Evolutionary conservation across 805 yeast species (phyloP).

Genomic region (Candida arabinofermentans): DNA sequence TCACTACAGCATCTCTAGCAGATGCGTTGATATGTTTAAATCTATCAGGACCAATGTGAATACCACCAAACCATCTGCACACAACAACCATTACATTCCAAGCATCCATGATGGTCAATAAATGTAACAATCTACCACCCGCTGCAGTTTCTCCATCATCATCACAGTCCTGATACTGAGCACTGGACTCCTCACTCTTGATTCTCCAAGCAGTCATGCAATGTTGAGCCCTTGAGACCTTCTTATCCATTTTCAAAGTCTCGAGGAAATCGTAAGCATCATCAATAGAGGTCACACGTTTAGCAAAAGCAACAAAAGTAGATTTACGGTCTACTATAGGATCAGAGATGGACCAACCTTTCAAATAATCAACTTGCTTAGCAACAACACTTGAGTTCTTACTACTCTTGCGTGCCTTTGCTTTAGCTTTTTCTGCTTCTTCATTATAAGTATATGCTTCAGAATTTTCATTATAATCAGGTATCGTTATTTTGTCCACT

Average conservation of each 20-base stretch:
- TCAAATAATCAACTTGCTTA: constrained; percentile 42
- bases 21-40: constrained; percentile 90
- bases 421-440: constrained; percentile 25
- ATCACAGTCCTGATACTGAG: constrained; percentile 77
- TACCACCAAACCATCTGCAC: constrained; percentile 91
- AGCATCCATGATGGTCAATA: constrained; percentile 69
- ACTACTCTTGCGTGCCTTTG: constrained; percentile 5
- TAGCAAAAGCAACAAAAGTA: constrained; percentile 75
- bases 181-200: constrained; percentile 43
- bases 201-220: constrained; percentile 89
- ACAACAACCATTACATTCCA: constrained; percentile 86
- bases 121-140: constrained; percentile 79
- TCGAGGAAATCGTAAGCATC: constrained; percentile 58
- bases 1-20: constrained; percentile 77
- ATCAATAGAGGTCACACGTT: constrained; percentile 55
- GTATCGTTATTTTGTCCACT: background rate
- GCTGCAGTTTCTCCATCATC: constrained; percentile 98
- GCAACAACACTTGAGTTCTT: constrained; percentile 1
- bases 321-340: constrained; percentile 82
- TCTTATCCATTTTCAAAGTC: constrained; percentile 56
- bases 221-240: constrained; percentile 66
- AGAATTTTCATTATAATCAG: constrained; percentile 4
- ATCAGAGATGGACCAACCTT: constrained; percentile 74
- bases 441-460: constrained; percentile 24
- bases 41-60: constrained; percentile 86